Base-by-base conservation (phyloP, 129 eudicot genomes). In the Erigeron canadensis region DNA sequence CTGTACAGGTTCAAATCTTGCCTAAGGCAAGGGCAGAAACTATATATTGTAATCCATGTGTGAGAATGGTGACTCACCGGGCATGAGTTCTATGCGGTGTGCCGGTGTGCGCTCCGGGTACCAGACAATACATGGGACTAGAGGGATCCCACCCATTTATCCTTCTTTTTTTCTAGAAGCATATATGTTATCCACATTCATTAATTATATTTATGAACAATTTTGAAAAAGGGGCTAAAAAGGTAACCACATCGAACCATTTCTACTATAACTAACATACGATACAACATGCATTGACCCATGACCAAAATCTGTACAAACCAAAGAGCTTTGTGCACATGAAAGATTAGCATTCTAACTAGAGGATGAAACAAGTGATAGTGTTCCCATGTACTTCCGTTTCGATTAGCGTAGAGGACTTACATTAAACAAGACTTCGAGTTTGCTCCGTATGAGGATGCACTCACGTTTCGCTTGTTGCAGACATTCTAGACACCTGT, bases 391-490 rank as follows among this genome's bases (percentile, higher is more conserved):
- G 15, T 19, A 12, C 1, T 71, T 38, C 38, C 2, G 42, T 8
- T 74, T 63, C 5, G 58, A 17, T 69, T 58, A 70, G 43, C 59
- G 65, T 41, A 28, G 63, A 2, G 53, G 43, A 59, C 83, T 79
- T 81, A 85, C 97, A 81, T 77, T 74, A 41, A 90, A 83, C 71
- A 90, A 73, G 28, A 85, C 69, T 68, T 87, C 89, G 23, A 90
- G 86, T 80, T 86, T 90, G 83, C 71, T 80, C 87, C 87, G 83
- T 77, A 85, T 84, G 17, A 71, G 81, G 76, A 43, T 58, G 66
- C 77, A 90, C 68, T 90, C 95, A n/a, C 69, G 74, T 72, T 81
- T 86, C 60, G 87, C 80, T 63, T 83, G 87, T 63, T 87, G 84
- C 65, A 90, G 81, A 67, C 89, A 83, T 65, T 42, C 63, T 41